Base-by-base conservation (phyloP, 352 stramenopile species). In the Phytophthora nicotianae region DNA sequence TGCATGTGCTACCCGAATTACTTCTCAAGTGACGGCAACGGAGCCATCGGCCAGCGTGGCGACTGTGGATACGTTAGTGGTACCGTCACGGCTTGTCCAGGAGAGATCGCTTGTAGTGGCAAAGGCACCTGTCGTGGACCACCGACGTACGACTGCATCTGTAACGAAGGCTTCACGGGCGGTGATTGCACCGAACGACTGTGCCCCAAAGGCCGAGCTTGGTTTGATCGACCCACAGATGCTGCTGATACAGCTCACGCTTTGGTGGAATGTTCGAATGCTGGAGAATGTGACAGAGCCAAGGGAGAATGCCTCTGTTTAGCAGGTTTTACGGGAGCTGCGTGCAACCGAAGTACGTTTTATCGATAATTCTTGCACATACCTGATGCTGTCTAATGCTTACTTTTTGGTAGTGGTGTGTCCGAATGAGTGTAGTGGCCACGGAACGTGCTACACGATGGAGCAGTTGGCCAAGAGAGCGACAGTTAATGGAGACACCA, bases 11-110 rank as follows among this genome's bases (percentile, higher is more conserved):
- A 91, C 70, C 40, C 43, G 9, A 89, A 85, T 52, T 98, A 90
- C 40, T 95, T 93, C 53, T 92, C 81, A 11, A 90, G 84, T 66
- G 80, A 93, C 46, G 88, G 86, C 2, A 80, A 89, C 32, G 93
- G 81, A 23, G 81, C 70, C 19, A 88, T 91, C 33, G 92, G 94
- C 3, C 80, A 82, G 60, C 79, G 93, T 16, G 95, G 94, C 14
- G 95, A 98, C 77, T 98, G 96, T 61, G 96, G 95, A 5, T 94
- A 83, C 61, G 81, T 91, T 60, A 70, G 62, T 6, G 60, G 58
- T 10, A 77, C 78, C 0, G 77, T 93, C 49, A 90, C 81, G 27
- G 72, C 67, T 20, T 93, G 84, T 66, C 84, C 84, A 0, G 83
- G 79, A 20, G 77, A 88, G 46, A 87, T 91, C 47, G 81, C 84